Percentiles rank a stretch among this genome's conserved stretches.
These are phyloP conservation scores for Brassica incana DNA, from an alignment of 345 rosid genomes.

Conservation along the genomic window DNA sequence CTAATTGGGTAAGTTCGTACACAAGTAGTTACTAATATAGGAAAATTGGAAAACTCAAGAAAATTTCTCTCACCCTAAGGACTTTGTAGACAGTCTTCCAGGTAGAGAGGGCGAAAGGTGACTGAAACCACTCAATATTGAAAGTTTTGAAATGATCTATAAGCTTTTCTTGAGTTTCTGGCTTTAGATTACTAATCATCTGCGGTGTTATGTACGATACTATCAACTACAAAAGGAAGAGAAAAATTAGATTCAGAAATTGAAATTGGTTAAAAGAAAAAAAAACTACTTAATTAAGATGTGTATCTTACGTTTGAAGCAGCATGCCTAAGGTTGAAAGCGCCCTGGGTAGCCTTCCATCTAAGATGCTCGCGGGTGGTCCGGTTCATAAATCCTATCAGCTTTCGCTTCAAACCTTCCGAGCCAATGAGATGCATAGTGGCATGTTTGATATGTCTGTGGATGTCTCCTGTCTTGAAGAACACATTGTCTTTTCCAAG, in stretches of 20 bases:
- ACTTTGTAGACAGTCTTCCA: slow-evolving; percentile 19
- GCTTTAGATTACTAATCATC: slow-evolving; percentile 13
- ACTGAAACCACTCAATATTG: slow-evolving; percentile 20
- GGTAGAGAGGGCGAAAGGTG: slow-evolving; percentile 23
- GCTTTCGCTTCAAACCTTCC: slow-evolving; percentile 31
- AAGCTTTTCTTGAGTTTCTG: not conserved
- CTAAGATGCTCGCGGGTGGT: slow-evolving; percentile 23
- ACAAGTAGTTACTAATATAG: not conserved
- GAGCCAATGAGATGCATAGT: slow-evolving; percentile 34
- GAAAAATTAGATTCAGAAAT: not conserved
- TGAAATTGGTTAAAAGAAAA: not conserved
- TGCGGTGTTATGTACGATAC: not conserved
- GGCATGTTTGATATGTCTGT: slow-evolving; percentile 3
- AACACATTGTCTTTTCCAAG: not conserved
- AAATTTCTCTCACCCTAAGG: slow-evolving; percentile 8
- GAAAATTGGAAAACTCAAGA: not conserved
- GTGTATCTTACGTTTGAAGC: not conserved
- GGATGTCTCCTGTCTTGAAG: not conserved
- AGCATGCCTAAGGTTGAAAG: not conserved
- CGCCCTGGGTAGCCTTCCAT: slow-evolving; percentile 31
- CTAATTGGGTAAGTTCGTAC: not conserved
- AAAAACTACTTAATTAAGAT: no score
- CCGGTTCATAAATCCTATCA: slow-evolving; percentile 31
- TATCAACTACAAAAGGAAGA: not conserved
- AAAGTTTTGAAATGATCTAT: not conserved